Percentiles rank a stretch among this genome's conserved stretches.
Evolutionary conservation across 1,284 basidiomycete genomes (phyloP).

Genomic region (Pseudozyma hubeiensis): DNA sequence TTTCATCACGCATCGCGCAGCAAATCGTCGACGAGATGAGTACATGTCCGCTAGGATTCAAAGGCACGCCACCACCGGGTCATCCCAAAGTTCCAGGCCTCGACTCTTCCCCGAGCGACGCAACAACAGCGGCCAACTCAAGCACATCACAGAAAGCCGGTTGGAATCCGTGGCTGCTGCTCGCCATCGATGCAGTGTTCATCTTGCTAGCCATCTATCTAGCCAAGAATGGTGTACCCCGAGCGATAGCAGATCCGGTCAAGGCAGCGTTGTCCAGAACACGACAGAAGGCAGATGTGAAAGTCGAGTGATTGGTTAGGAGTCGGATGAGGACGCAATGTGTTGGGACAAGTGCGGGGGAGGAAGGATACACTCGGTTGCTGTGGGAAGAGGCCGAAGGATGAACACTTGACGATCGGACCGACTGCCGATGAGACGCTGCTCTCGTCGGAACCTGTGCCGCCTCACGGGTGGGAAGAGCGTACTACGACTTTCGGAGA

Average conservation of each 20-base stretch:
- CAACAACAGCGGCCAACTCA: background rate
- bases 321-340: too few relatives aligned
- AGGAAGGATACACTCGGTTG: too few relatives aligned
- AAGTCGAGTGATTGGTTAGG: slow-evolving; percentile 7
- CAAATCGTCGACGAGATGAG: slow-evolving; percentile 14
- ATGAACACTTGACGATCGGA: too few relatives aligned
- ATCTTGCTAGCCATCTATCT: slow-evolving; percentile 36
- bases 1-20: background rate
- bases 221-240: slow-evolving; percentile 36
- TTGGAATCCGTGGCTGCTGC: slow-evolving; percentile 44
- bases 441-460: too few relatives aligned
- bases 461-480: too few relatives aligned
- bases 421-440: too few relatives aligned
- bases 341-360: too few relatives aligned
- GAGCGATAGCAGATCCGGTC: slow-evolving; percentile 21
- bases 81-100: slow-evolving; percentile 45
- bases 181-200: slow-evolving; percentile 32
- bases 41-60: slow-evolving; percentile 52
- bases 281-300: slow-evolving; percentile 10
- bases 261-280: slow-evolving; percentile 2
- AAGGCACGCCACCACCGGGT: slow-evolving; percentile 49
- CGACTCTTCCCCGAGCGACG: background rate
- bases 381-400: too few relatives aligned
- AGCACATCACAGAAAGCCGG: slow-evolving; percentile 5
- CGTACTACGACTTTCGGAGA: too few relatives aligned